phyloP scores from a whole-genome alignment of 164 flowering plant genomes.

The Tetrastigma voinierianum region DNA sequence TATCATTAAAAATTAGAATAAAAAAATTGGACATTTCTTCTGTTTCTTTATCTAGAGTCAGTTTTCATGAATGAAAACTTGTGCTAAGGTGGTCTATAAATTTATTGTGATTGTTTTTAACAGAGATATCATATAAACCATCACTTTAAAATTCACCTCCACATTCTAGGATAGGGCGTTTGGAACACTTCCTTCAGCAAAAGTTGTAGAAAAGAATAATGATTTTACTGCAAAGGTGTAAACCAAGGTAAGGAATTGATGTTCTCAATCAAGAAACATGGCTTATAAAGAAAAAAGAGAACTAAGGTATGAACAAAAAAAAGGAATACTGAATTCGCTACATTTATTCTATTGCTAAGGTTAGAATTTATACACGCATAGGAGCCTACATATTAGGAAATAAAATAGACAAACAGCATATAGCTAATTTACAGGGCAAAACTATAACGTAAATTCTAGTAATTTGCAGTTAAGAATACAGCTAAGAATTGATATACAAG shows the following conservation, averaged over 20 bases:
- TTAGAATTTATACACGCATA: no score
- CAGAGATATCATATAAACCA: slow-evolving; percentile 9
- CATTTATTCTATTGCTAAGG: no score
- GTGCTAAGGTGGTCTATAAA: no score
- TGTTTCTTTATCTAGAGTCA: background rate
- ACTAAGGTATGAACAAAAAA: no score
- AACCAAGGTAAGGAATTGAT: no score
- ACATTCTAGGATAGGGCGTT: slow-evolving; percentile 5
- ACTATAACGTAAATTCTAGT: no score
- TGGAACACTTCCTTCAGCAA: background rate
- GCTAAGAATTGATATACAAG: no score
- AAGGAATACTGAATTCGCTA: no score
- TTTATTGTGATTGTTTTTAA: background rate
- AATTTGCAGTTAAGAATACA: no score
- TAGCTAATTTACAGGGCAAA: no score
- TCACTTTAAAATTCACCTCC: slow-evolving; percentile 6
- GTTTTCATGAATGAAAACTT: background rate
- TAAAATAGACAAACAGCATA: no score
- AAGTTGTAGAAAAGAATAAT: background rate
- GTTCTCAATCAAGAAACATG: background rate
- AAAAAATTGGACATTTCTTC: background rate
- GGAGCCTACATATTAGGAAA: no score
- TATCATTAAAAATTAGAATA: background rate
- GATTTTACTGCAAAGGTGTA: background rate
- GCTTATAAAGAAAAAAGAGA: background rate